These are phyloP conservation scores for Aureobasidium zeae DNA, from an alignment of 2,329 filamentous ascomycete genomes.

Conservation along the genomic window DNA sequence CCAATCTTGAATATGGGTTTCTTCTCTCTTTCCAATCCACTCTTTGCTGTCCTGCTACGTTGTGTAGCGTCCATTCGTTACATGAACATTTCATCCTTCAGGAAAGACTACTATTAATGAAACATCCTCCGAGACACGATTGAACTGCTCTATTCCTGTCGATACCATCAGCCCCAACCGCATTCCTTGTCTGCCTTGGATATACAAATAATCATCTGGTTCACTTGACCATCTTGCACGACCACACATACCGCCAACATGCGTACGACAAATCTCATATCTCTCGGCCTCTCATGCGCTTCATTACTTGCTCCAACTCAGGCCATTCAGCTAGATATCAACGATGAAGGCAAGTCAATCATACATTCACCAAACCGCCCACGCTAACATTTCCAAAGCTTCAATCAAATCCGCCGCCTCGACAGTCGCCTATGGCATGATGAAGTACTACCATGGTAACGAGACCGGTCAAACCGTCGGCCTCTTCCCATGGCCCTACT, in stretches of 20 bases:
- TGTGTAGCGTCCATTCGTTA: conserved; percentile 8
- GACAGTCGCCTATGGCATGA: conserved; percentile 35
- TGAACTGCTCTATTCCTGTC: conserved; percentile 14
- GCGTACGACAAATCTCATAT: conserved; percentile 1
- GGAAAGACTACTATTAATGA: too few species aligned
- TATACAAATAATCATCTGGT: too few species aligned
- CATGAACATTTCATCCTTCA: background rate
- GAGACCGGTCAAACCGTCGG: conserved; percentile 38
- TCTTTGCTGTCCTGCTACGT: background rate
- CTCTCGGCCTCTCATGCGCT: background rate
- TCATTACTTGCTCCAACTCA: background rate
- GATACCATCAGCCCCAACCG: conserved; percentile 1
- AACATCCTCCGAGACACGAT: conserved; percentile 11
- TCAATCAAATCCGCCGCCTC: conserved; percentile 33
- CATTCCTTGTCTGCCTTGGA: background rate
- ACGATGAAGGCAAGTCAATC: background rate
- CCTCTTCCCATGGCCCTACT: conserved; percentile 53
- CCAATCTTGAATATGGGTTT: background rate
- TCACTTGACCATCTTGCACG: background rate
- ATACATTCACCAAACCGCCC: background rate
- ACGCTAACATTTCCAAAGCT: conserved; percentile 1
- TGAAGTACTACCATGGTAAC: conserved; percentile 42
- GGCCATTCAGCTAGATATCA: conserved; percentile 3
- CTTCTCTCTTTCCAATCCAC: background rate
- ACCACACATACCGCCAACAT: background rate